Base-by-base conservation (phyloP, 169 alveolate genomes). In the Eimeria tenella region DNA sequence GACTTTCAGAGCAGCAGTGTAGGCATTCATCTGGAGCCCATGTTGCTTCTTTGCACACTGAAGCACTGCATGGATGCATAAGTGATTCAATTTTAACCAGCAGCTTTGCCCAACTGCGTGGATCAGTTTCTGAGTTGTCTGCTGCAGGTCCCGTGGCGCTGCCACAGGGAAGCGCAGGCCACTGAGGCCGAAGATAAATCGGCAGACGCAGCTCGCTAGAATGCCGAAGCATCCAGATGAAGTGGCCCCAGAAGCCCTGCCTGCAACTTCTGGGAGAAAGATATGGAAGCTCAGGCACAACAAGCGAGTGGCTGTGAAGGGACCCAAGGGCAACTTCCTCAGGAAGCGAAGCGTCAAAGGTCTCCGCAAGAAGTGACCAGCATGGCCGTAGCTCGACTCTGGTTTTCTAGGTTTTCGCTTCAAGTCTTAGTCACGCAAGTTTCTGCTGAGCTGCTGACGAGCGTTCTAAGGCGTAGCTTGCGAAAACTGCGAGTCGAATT, bases 201-300 rank as follows among this genome's bases (percentile, higher is more conserved):
- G 96, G 25, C 88, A 88, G 62, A 53, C 90, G 11, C 96, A 95
- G 82, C 95, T 95, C 31, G 94, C 90, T 56, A 87, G 79, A 82
- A 95, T 93, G 93, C 96, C 96, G 11, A 31, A 68, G 68, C 89
- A 81, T 42, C 93, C 92, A 68, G 94, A 84, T 42, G 89, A 81
- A 58, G 73, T 94, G 63, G 88, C 94, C 53, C 96, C 96, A 4
- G 96, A 95, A 56, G 83, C 75, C 31, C 90, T 95, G 86, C 95
- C 96, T n/a, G 95, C 95, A 3, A 87, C 94, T 11, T 95, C 96
- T 4, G 96, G 96, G 10, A 94, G 96, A 56, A 95, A 95, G 75
- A 21, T 96, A 74, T 96, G 96, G 95, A 96, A 95, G 95, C 82
- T 94, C 10, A 91, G 90, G 23, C 97, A 94, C 94, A 95, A 90